Conservation (phyloP, 352 stramenopile genomes). For the Phytophthora boehmeriae region DNA sequence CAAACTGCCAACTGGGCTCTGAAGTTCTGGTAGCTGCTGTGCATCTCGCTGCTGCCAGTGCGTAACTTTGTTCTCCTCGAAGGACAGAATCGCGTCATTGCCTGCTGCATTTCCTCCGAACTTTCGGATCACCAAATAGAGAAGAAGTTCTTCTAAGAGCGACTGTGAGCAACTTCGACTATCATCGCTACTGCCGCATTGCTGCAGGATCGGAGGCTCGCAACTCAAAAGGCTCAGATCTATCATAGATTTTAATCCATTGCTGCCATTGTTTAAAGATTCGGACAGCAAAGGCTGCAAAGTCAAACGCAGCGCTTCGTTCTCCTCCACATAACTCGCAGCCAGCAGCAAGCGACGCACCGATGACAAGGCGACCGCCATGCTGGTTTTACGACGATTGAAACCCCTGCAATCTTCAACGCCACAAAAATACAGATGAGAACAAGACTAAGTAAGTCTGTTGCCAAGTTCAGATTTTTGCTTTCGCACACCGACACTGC, state of each 20-base stretch:
- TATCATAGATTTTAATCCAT: not conserved
- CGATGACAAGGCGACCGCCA: conserved; percentile 14
- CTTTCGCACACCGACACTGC: too few species aligned
- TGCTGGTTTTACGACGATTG: conserved; percentile 2
- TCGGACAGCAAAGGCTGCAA: not conserved
- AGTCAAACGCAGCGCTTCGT: conserved; percentile 16
- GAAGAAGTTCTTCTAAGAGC: conserved; percentile 37
- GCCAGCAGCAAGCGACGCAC: conserved; percentile 20
- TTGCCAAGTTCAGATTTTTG: too few species aligned
- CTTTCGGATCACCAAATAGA: conserved; percentile 31
- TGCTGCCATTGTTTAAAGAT: conserved; percentile 1
- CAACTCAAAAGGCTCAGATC: conserved; percentile 11
- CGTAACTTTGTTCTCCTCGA: conserved; percentile 1
- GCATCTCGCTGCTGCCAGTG: conserved; percentile 10
- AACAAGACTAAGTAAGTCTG: too few species aligned
- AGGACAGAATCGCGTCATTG: conserved; percentile 13
- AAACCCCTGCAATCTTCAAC: conserved; percentile 11
- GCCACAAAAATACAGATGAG: not conserved
- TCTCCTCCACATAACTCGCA: conserved; percentile 8
- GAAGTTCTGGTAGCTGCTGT: conserved; percentile 10
- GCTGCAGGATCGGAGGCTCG: conserved; percentile 16
- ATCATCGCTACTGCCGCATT: conserved; percentile 3
- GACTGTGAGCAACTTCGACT: conserved; percentile 23
- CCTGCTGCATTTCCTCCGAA: conserved; percentile 12
- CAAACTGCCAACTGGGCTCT: conserved; percentile 8